These are phyloP conservation scores for Penicillium italicum DNA, from an alignment of 2,329 filamentous ascomycete genomes.

Conservation along the genomic window DNA sequence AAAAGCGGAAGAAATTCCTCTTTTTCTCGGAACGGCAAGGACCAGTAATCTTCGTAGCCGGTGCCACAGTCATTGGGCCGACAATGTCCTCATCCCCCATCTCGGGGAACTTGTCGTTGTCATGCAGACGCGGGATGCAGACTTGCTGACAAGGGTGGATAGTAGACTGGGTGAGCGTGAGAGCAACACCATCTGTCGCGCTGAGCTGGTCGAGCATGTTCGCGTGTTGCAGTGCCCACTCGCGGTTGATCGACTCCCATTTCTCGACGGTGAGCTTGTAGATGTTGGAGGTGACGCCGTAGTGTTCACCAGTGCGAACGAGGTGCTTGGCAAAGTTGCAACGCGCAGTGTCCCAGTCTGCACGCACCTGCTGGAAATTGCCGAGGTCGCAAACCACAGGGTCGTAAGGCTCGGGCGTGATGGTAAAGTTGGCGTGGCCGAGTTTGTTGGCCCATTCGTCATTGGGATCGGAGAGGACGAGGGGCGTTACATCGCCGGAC, in stretches of 20 bases:
- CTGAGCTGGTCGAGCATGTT: slow-evolving; percentile 55
- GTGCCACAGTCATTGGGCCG: slow-evolving; percentile 71
- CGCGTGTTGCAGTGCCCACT: slow-evolving; percentile 70
- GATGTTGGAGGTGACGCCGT: slow-evolving; percentile 83
- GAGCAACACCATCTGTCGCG: slow-evolving; percentile 33
- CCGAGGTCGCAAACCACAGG: slow-evolving; percentile 61
- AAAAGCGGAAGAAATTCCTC: slow-evolving; percentile 44
- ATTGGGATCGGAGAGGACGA: slow-evolving; percentile 61
- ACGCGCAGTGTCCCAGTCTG: slow-evolving; percentile 78
- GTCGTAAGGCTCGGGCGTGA: slow-evolving; percentile 74
- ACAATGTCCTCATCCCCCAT: slow-evolving; percentile 90
- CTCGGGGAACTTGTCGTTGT: slow-evolving; percentile 77
- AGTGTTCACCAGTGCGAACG: slow-evolving; percentile 83
- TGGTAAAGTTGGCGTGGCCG: slow-evolving; percentile 91
- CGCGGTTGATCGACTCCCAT: slow-evolving; percentile 73
- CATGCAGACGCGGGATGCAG: slow-evolving; percentile 42
- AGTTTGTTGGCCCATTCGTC: slow-evolving; percentile 82
- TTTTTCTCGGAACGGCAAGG: slow-evolving; percentile 42
- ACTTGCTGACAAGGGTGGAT: slow-evolving; percentile 50
- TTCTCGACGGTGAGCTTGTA: slow-evolving; percentile 83
- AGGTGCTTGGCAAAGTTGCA: slow-evolving; percentile 87
- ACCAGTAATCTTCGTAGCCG: slow-evolving; percentile 42
- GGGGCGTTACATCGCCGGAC: slow-evolving; percentile 52
- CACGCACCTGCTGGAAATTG: slow-evolving; percentile 62
- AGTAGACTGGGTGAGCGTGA: slow-evolving; percentile 39